Percentiles rank a stretch among this genome's conserved stretches.
Conservation (phyloP, 768 basidiomycete species). For the Mycena alexandri region DNA sequence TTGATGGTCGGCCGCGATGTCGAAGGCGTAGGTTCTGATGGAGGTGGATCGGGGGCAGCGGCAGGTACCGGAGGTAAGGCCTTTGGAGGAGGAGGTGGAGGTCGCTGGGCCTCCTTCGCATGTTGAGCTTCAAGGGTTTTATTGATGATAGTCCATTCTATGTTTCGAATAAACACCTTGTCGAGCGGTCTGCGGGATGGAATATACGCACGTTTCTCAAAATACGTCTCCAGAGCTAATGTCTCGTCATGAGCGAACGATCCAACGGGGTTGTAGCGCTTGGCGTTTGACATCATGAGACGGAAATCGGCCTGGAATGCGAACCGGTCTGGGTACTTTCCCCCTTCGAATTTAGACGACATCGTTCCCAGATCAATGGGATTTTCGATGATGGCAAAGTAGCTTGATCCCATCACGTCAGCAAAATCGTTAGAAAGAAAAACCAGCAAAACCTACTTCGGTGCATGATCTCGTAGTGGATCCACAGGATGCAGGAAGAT, state of each 20-base stretch:
- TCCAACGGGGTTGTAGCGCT: slow-evolving; percentile 82
- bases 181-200: neutral
- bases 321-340: slow-evolving; percentile 87
- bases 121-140: slow-evolving; percentile 79
- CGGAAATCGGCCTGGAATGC: slow-evolving; percentile 89
- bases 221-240: slow-evolving; percentile 79
- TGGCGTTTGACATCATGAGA: slow-evolving; percentile 90
- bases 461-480: slow-evolving; percentile 91
- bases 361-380: slow-evolving; percentile 97
- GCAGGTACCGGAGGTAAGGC: slow-evolving; percentile 55
- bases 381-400: slow-evolving; percentile 89
- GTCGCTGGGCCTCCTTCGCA: slow-evolving; percentile 62
- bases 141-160: slow-evolving; percentile 91
- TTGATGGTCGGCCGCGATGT: slow-evolving; percentile 71
- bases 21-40: slow-evolving; percentile 49
- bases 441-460: slow-evolving; percentile 68
- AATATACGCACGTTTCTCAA: slow-evolving; percentile 81
- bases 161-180: slow-evolving; percentile 4
- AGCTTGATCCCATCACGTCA: slow-evolving; percentile 61
- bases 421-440: neutral
- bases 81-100: slow-evolving; percentile 44
- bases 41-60: slow-evolving; percentile 51
- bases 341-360: slow-evolving; percentile 86
- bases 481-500: slow-evolving; percentile 94
- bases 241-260: slow-evolving; percentile 84